Evolutionary conservation across 768 basidiomycete species (phyloP).

Genomic region (Lactarius akahatsu): DNA sequence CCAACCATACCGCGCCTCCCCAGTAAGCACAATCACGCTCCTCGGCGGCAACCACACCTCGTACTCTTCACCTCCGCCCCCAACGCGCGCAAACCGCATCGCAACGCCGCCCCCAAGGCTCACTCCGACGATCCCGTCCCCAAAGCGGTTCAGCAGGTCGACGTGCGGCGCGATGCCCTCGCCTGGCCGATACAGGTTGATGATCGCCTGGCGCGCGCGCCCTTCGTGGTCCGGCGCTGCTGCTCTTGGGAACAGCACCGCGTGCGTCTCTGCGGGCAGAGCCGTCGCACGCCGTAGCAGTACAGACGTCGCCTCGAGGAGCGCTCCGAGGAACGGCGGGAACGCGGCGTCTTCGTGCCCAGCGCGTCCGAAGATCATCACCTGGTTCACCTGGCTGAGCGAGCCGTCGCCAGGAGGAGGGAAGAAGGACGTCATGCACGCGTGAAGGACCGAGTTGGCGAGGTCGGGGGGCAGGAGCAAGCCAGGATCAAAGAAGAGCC

Average conservation of each 20-base stretch:
- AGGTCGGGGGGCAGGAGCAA: slow-evolving; percentile 51
- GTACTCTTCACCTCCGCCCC: slow-evolving; percentile 28
- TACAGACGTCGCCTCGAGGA: slow-evolving; percentile 51
- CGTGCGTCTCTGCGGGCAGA: slow-evolving; percentile 39
- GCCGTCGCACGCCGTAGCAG: slow-evolving; percentile 52
- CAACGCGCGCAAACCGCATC: slow-evolving; percentile 60
- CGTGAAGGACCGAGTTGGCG: slow-evolving; percentile 47
- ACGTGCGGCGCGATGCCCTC: slow-evolving; percentile 89
- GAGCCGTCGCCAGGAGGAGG: slow-evolving; percentile 16
- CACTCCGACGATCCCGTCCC: slow-evolving; percentile 86
- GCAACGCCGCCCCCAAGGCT: slow-evolving; percentile 78
- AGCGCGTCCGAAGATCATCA: slow-evolving; percentile 79
- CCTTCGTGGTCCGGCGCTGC: slow-evolving; percentile 28
- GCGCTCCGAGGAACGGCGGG: slow-evolving; percentile 52
- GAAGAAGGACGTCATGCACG: slow-evolving; percentile 62
- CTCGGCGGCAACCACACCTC: slow-evolving; percentile 74
- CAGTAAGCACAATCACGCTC: slow-evolving; percentile 74
- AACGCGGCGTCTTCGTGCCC: slow-evolving; percentile 43
- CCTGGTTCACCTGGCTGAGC: slow-evolving; percentile 57
- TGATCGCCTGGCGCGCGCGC: slow-evolving; percentile 75
- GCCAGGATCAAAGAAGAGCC: slow-evolving; percentile 60
- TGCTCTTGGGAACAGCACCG: slow-evolving; percentile 57
- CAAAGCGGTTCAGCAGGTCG: slow-evolving; percentile 80
- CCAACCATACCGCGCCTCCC: slow-evolving; percentile 83
- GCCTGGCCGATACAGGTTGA: slow-evolving; percentile 88